These are phyloP conservation scores for Lachancea thermotolerans DNA, from an alignment of 805 yeast species.

Conservation along the genomic window DNA sequence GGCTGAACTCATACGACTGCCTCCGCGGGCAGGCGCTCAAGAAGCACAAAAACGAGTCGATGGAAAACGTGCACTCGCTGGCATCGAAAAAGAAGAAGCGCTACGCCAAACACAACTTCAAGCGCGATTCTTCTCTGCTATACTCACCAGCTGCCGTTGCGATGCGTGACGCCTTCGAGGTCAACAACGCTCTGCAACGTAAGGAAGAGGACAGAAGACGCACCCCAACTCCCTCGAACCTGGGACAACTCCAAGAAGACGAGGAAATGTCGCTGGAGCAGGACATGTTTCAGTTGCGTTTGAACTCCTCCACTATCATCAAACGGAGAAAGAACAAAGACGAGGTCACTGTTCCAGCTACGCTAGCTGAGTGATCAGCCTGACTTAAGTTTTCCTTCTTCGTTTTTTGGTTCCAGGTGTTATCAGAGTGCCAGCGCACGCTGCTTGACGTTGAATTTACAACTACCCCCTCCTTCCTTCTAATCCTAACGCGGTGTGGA, in stretches of 20 bases:
- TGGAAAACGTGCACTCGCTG: conserved; percentile 5
- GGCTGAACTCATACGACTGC: conserved; percentile 41
- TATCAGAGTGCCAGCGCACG: too few species aligned
- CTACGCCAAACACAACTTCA: conserved; percentile 12
- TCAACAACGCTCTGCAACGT: conserved; percentile 80
- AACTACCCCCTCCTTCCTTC: neutral
- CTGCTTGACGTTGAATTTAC: neutral
- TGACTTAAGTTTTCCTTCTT: neutral
- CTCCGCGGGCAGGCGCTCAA: conserved; percentile 6
- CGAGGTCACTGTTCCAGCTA: conserved; percentile 3
- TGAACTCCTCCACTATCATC: conserved; percentile 36
- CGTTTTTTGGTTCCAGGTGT: neutral
- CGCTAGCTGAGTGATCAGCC: conserved; percentile 2
- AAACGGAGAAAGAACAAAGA: conserved; percentile 33
- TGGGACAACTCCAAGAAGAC: conserved; percentile 27
- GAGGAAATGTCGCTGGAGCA: conserved; percentile 30
- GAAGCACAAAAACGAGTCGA: conserved; percentile 7
- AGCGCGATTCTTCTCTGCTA: conserved; percentile 24
- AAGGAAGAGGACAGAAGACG: conserved; percentile 51
- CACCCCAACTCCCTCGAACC: conserved; percentile 7
- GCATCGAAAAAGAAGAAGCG: conserved; percentile 18
- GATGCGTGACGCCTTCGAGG: conserved; percentile 79
- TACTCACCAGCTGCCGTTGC: conserved; percentile 74
- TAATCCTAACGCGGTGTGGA: neutral
- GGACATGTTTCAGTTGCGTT: conserved; percentile 31